Base-by-base conservation (phyloP, 129 eudicot species). In the Pseudognaphalium luteoalbum region DNA sequence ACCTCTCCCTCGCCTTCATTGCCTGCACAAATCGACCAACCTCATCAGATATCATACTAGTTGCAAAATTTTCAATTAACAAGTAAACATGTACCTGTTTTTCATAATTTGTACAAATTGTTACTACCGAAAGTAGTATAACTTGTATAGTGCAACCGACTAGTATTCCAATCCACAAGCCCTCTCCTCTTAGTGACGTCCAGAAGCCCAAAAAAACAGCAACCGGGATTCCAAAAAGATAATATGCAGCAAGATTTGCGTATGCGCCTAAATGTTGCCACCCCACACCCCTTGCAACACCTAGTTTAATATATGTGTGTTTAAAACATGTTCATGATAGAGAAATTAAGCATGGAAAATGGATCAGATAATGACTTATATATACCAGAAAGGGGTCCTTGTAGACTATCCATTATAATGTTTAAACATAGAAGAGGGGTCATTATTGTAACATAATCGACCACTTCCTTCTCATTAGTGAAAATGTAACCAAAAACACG, bases 331-430 rank as follows among this genome's bases (percentile, higher is more conserved):
- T 12, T n/a, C 1, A 59, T 21, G 22, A 6, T 20, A 59, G 11
- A 58, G 25, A 51, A 52, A 20, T 25, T 25, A 58, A 57, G 25
- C 5, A 57, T n/a, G 2, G 21, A 19, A 47, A 47, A 47, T 3
- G 15, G 28, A 59, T 8, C 5, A 59, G 29, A 59, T 7, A 28
- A 59, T 9, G 65, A 5, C 65, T 59, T 59, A 9, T 59, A 59
- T 59, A 9, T 59, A 59, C 68, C 68, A 30, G 68, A 63, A 63
- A 63, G 68, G 16, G 41, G 10, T 15, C 68, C 68, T 14, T 63
- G 42, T 29, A 63, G 41, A 32, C 68, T 32, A 63, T 63, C 68
- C 68, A 63, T 63, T 63, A 63, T 33, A 63, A 63, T 63, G 68
- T 63, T 63, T 29, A 63, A 30, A 22, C 68, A 63, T 9, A 63